Evolutionary conservation across 176 grass and related monocot genomes (phyloP).

Genomic region (Carex myosuroides): DNA sequence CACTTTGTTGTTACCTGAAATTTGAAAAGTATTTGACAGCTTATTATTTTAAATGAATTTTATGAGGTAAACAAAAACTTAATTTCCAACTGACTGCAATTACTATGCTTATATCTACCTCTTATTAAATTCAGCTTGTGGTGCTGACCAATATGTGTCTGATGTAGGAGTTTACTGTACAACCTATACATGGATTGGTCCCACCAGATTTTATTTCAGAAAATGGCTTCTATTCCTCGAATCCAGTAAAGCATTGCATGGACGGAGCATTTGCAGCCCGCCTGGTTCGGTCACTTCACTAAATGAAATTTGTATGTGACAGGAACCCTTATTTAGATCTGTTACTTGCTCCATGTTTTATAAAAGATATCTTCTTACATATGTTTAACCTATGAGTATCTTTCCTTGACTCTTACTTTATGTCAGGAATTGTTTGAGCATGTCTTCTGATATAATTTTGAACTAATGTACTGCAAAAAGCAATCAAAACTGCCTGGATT

Average conservation of each 20-base stretch:
- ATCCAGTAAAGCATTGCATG: constrained; percentile 72
- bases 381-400: neutral
- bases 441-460: constrained; percentile 13
- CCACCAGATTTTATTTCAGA: constrained; percentile 68
- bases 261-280: constrained; percentile 92
- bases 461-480: neutral
- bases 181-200: constrained; percentile 30
- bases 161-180: constrained; percentile 6
- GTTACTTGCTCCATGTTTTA: neutral
- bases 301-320: neutral
- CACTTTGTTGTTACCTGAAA: neutral
- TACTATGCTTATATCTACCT: neutral
- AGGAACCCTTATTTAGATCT: neutral
- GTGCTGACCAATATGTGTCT: neutral
- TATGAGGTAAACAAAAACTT: neutral
- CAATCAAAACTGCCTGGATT: neutral
- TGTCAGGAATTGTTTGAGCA: neutral
- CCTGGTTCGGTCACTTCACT: constrained; percentile 40
- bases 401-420: neutral
- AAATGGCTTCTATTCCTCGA: constrained; percentile 81
- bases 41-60: neutral
- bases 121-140: neutral
- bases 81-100: neutral
- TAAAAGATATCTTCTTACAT: neutral
- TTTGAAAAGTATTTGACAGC: neutral